Evolutionary conservation across 2,329 filamentous ascomycete species (phyloP), one percentile per base, ranked within the genome.

Genomic region (Alternaria sp.): DNA sequence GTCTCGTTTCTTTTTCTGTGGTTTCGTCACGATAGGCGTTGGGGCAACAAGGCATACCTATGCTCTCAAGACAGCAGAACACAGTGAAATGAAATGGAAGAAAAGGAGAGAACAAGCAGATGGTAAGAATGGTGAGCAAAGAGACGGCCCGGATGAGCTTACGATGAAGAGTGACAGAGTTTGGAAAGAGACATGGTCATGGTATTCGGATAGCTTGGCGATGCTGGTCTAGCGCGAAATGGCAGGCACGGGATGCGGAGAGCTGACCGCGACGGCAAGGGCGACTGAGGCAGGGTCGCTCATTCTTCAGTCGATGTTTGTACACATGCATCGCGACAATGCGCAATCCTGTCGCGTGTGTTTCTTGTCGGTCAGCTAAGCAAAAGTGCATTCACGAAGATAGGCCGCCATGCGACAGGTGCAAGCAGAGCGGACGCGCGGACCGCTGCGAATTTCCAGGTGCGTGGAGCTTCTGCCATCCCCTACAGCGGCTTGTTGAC

Each of bases 351-450:
- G 74, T 80, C 25, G 78, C 78, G 12, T 80, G 78, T 51, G 69
- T 78, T 20, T 71, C 77, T 41, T 80, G 78, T 53, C 71, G 78
- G 41, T 76, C 71, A 61, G 77, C 77, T 12, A 80, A 80, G 69
- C 78, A 79, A 60, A 74, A 75, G 63, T 79, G 78, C 68, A 74
- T 79, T 56, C 78, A 80, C 67, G 69, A 78, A 54, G 76, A 79
- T 66, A 67, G 67, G 36, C 76, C 78, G 55, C 77, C 78, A 8
- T 80, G 78, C 65, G 75, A 79, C 40, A 72, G 78, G 16, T 80
- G 78, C 71, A 75, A 73, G 62, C 67, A 72, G 22, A 64, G 67
- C 11, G 78, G 75, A 16, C 65, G 76, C 18, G 69, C 71, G 5
- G 69, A 73, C 18, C 65, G 66, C 5, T 80, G 78, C 69, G 62